phyloP scores from a whole-genome alignment of 2,329 filamentous ascomycete genomes.

The Trichoderma oligosporum region DNA sequence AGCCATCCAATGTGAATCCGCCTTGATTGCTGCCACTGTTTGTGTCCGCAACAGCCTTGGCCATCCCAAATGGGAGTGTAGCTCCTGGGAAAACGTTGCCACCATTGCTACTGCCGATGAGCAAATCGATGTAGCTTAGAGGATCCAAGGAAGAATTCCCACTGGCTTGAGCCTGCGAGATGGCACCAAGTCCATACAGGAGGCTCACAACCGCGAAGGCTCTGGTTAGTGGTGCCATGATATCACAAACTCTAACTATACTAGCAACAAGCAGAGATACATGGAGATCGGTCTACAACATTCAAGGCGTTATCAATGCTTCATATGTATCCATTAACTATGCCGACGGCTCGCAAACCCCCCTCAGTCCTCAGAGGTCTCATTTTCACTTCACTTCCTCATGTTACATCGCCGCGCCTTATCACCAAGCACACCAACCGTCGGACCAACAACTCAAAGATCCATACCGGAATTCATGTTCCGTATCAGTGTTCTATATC shows the following conservation, averaged over 20 bases:
- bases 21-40: conserved; percentile 48
- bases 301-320: not conserved
- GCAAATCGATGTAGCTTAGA: conserved; percentile 34
- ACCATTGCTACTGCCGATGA: conserved; percentile 33
- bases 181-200: not conserved
- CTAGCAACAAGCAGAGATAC: not conserved
- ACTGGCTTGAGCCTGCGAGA: not conserved
- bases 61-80: conserved; percentile 47
- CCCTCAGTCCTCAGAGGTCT: not conserved
- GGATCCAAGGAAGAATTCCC: conserved; percentile 24
- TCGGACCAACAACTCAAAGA: not conserved
- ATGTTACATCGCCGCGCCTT: conserved; percentile 16
- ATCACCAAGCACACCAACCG: not conserved
- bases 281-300: not conserved
- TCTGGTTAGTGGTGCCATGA: not conserved
- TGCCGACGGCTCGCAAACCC: not conserved
- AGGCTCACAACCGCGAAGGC: not conserved
- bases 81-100: conserved; percentile 46
- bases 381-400: conserved; percentile 2
- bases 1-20: conserved; percentile 52
- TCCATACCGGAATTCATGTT: not conserved
- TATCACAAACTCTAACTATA: not conserved
- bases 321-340: conserved; percentile 5
- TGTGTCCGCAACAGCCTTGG: conserved; percentile 53
- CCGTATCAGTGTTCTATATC: not conserved